phyloP scores from a whole-genome alignment of 441 rosid genomes.

The Daphne laureola region DNA sequence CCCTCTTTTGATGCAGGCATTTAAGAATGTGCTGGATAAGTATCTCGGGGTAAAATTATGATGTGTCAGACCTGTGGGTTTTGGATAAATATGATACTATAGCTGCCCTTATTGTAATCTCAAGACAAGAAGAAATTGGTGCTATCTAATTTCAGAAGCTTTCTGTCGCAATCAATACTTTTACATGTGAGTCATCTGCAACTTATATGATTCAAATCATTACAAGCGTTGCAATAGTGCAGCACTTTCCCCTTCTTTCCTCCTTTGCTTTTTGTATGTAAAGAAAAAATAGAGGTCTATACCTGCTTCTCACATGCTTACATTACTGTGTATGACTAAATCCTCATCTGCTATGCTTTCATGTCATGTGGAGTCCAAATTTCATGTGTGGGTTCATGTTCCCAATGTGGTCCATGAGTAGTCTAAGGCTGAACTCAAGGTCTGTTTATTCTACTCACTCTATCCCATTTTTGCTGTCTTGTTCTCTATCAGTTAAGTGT shows the following conservation, averaged over 20 bases:
- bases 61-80: constrained; percentile 21
- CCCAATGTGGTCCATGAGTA: too few relatives aligned
- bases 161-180: constrained; percentile 37
- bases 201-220: constrained; percentile 34
- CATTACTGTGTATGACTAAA: too few relatives aligned
- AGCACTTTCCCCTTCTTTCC: constrained; percentile 3
- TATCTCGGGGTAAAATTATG: constrained; percentile 42
- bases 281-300: too few relatives aligned
- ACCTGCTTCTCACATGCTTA: too few relatives aligned
- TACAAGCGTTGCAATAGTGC: constrained; percentile 26
- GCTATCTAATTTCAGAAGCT: constrained; percentile 31
- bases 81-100: constrained; percentile 19
- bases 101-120: constrained; percentile 23
- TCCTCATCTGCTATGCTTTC: not conserved
- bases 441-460: too few relatives aligned
- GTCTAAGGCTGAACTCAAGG: too few relatives aligned
- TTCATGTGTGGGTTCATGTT: not conserved
- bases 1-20: constrained; percentile 44
- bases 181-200: constrained; percentile 26
- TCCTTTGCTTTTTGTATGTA: too few relatives aligned
- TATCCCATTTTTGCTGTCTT: constrained; percentile 5
- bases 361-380: constrained; percentile 7
- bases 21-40: constrained; percentile 57
- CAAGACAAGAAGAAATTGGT: constrained; percentile 18
- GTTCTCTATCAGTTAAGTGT: not conserved